Conservation (phyloP, 169 alveolate genomes). For the Eimeria falciformis region DNA sequence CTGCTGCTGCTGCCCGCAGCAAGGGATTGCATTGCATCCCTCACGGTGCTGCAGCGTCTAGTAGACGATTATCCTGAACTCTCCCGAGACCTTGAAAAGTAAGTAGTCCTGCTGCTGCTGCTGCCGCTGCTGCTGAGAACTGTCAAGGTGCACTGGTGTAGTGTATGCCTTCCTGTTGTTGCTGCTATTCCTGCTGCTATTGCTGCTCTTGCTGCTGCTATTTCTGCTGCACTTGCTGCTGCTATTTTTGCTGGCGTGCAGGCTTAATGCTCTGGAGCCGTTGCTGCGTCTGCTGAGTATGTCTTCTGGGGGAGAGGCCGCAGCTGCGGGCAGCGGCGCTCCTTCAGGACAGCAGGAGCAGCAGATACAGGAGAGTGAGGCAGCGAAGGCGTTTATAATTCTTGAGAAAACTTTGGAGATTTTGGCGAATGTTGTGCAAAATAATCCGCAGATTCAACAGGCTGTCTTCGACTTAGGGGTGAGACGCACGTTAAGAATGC, state of each 20-base stretch:
- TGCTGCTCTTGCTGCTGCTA: neutral
- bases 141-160: neutral
- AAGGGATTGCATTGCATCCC: constrained; percentile 31
- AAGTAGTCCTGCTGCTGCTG: neutral
- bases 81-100: constrained; percentile 45
- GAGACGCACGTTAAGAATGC: too few relatives aligned
- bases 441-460: constrained; percentile 56
- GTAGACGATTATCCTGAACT: constrained; percentile 55
- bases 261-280: constrained; percentile 15
- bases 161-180: neutral
- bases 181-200: neutral
- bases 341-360: neutral
- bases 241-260: neutral
- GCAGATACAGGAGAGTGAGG: constrained; percentile 28
- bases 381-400: constrained; percentile 1
- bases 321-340: neutral
- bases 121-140: too few relatives aligned
- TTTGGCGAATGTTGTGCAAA: constrained; percentile 30
- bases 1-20: neutral
- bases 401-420: constrained; percentile 24
- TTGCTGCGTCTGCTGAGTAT: neutral
- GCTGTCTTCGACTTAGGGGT: constrained; percentile 23
- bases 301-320: neutral
- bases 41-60: constrained; percentile 43
- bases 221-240: neutral